These are phyloP conservation scores for Colletotrichum viniferum DNA, from an alignment of 2,329 filamentous ascomycete genomes.

Conservation along the genomic window DNA sequence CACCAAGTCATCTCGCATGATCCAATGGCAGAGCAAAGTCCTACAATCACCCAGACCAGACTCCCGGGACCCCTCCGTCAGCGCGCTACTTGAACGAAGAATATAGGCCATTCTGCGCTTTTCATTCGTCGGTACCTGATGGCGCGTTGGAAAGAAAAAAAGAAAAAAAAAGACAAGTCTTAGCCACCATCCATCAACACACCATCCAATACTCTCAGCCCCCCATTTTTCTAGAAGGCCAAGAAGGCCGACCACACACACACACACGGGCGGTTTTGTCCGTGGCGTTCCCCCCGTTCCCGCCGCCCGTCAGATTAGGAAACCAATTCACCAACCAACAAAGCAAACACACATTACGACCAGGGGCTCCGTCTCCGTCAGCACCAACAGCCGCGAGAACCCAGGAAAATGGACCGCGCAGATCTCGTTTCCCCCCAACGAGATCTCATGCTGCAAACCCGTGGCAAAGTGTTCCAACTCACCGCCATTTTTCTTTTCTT, in stretches of 20 bases:
- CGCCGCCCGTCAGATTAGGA: not conserved
- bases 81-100: not conserved
- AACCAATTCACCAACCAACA: not conserved
- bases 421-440: not conserved
- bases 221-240: not conserved
- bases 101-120: not conserved
- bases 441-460: not conserved
- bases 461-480: not conserved
- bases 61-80: not conserved
- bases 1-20: not conserved
- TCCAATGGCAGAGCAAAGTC: not conserved
- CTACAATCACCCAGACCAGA: not conserved
- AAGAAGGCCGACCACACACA: not conserved
- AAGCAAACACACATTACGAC: not conserved
- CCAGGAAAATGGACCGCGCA: not conserved
- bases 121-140: not conserved
- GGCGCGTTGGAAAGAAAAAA: not conserved
- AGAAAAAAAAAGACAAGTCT: not conserved
- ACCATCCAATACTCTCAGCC: not conserved
- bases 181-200: not conserved
- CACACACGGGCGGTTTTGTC: not conserved
- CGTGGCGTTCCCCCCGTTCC: not conserved
- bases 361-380: not conserved
- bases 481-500: not conserved
- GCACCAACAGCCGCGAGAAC: not conserved